Evolutionary conservation across 768 basidiomycete genomes (phyloP), one percentile per base, ranked within the genome.

Genomic region (Macrolepiota albuminosa): DNA sequence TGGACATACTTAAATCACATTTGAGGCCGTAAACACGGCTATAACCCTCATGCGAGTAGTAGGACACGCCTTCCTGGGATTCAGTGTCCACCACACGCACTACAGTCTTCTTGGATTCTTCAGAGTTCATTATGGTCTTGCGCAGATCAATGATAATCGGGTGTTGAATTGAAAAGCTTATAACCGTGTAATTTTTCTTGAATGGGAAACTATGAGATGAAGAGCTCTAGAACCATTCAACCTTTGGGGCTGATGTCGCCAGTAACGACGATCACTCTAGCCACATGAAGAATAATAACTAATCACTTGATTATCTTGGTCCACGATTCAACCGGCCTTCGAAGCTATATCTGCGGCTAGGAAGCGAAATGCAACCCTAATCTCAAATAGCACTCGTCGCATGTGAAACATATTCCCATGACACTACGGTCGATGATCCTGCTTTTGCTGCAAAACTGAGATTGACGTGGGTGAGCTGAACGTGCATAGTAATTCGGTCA

Each of bases 1-100:
- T 34, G 39, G 24, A 62, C 67, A 8, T 56, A 68, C 67, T 59
- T 5, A 68, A 58, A 34, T 68, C 60, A 40, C 67, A 68, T 61
- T 68, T 68, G 42, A 64, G 53, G 33, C 59, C 61, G 50, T 68
- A 68, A 5, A 60, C 55, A 37, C 58, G 64, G 46, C 64, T 61
- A 26, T 66, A 57, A 31, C 65, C 65, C 37, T 65, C 29, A 26
- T 31, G 9, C 16, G 34, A 55, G n/a, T 58, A 37, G 14, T 59
- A 52, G 6, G 54, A 45, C 48, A 37, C 33, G 43, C 54, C 48
- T 14, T 31, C 21, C 42, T 59, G 59, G 2, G 61, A 60, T 40
- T 64, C 61, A 1, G 36, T 37, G 58, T 64, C 61, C 2, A 26
- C 3, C 1, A 40, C 37, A 6, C 2, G 18, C 3, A 21, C 33